Conservation (phyloP, 352 stramenopile genomes). For the Globisporangium apiculatum region DNA sequence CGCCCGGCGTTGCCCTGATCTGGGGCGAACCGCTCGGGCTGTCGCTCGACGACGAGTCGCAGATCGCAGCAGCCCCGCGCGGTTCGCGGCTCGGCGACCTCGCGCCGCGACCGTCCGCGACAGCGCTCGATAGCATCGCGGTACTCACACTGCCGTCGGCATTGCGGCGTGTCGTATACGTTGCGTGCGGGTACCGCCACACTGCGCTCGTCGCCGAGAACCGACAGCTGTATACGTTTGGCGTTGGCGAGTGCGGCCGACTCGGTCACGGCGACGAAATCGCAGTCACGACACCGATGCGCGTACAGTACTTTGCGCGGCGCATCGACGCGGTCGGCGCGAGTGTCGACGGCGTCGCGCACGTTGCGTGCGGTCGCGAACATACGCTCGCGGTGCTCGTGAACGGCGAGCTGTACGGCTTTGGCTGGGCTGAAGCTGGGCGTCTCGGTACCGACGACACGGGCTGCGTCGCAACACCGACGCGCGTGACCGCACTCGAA, state of each 20-base stretch:
- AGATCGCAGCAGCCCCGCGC: constrained; percentile 10
- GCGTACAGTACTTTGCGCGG: constrained; percentile 51
- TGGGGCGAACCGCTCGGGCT: constrained; percentile 56
- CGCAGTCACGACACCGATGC: constrained; percentile 26
- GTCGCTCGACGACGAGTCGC: constrained; percentile 57
- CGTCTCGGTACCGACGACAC: constrained; percentile 76
- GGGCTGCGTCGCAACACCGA: constrained; percentile 50
- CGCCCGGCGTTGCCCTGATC: constrained; percentile 42
- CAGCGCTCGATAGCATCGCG: constrained; percentile 14
- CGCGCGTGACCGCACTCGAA: constrained; percentile 43
- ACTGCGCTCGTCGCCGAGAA: constrained; percentile 67
- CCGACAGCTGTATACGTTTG: constrained; percentile 66
- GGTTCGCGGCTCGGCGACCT: constrained; percentile 19
- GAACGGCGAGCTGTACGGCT: constrained; percentile 69
- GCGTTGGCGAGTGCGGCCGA: constrained; percentile 72
- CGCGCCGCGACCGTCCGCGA: background rate
- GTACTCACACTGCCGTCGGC: constrained; percentile 41
- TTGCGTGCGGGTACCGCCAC: constrained; percentile 74
- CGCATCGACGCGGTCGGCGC: constrained; percentile 31
- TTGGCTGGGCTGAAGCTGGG: constrained; percentile 81
- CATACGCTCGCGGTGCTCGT: constrained; percentile 75
- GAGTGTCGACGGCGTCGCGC: constrained; percentile 26
- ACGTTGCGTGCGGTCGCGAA: constrained; percentile 74
- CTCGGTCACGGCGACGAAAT: constrained; percentile 67
- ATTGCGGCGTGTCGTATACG: constrained; percentile 48